Evolutionary conservation across 768 basidiomycete species (phyloP).

Genomic region (Krasilnikovozyma curviuscula): DNA sequence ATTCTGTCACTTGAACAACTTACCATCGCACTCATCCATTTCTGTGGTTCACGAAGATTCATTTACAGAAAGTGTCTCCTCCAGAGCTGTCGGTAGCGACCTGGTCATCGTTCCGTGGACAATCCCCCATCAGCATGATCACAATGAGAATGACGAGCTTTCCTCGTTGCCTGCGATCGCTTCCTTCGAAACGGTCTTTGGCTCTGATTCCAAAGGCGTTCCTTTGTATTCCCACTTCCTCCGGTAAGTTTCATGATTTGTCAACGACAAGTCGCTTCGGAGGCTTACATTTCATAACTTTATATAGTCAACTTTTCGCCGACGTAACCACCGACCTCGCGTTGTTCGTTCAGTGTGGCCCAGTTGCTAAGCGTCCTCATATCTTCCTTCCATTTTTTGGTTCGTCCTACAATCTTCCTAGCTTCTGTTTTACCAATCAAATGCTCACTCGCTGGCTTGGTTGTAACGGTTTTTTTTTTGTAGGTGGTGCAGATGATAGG

Average conservation of each 20-base stretch:
- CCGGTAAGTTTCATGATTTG: slow-evolving; percentile 64
- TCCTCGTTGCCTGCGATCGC: slow-evolving; percentile 22
- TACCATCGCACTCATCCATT: slow-evolving; percentile 48
- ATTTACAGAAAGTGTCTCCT: slow-evolving; percentile 45
- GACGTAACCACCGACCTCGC: slow-evolving; percentile 31
- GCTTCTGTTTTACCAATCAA: background rate
- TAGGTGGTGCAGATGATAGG: slow-evolving; percentile 86
- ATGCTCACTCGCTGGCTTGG: slow-evolving; percentile 6
- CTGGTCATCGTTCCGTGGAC: slow-evolving; percentile 74
- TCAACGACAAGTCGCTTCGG: slow-evolving; percentile 40
- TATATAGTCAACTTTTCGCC: no score
- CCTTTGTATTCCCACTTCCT: slow-evolving; percentile 58
- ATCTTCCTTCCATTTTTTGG: slow-evolving; percentile 42
- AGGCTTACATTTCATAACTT: no score
- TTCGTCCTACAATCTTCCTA: slow-evolving; percentile 41
- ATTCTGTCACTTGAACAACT: slow-evolving; percentile 49
- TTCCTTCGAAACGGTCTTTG: slow-evolving; percentile 66
- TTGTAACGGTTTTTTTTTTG: slow-evolving; percentile 76
- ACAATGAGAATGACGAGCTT: background rate
- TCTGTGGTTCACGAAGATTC: slow-evolving; percentile 58
- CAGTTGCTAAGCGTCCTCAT: background rate
- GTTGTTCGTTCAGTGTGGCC: background rate
- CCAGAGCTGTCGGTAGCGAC: slow-evolving; percentile 44
- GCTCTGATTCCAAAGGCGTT: slow-evolving; percentile 27
- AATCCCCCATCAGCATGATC: slow-evolving; percentile 36